phyloP scores from a whole-genome alignment of 2,329 filamentous ascomycete species.

The Coniella vitis region DNA sequence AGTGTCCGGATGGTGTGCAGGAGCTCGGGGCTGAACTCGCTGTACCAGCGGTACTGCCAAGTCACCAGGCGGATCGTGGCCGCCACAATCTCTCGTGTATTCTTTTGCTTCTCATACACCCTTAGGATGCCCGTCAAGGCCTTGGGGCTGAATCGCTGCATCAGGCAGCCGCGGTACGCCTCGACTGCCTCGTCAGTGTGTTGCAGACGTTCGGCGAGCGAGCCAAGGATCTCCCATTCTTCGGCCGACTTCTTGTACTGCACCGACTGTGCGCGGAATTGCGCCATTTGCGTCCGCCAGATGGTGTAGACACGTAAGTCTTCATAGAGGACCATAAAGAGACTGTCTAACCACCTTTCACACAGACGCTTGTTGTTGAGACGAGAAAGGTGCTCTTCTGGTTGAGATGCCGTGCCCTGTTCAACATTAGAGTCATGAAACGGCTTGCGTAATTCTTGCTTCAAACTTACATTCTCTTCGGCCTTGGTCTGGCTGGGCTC shows the following conservation, averaged over 20 bases:
- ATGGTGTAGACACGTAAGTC: conserved; percentile 98
- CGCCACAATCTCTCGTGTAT: conserved; percentile 72
- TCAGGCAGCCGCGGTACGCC: conserved; percentile 82
- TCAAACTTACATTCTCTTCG: conserved; percentile 59
- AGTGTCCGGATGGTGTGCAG: conserved; percentile 82
- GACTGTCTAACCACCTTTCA: conserved; percentile 94
- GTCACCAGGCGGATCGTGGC: conserved; percentile 88
- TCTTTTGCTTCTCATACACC: conserved; percentile 69
- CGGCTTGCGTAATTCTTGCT: conserved; percentile 16
- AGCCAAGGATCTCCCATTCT: conserved; percentile 96
- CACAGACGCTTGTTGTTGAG: conserved; percentile 97
- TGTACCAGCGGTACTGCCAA: conserved; percentile 99
- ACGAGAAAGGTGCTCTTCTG: conserved; percentile 72
- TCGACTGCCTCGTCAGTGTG: conserved; percentile 88
- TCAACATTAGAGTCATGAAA: conserved; percentile 18
- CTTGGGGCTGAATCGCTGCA: conserved; percentile 86
- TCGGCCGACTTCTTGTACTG: conserved; percentile 95
- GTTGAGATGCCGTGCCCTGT: conserved; percentile 46
- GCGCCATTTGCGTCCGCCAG: conserved; percentile 96
- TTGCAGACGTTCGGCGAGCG: conserved; percentile 85
- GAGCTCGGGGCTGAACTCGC: conserved; percentile 91
- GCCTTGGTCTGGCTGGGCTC: conserved; percentile 71
- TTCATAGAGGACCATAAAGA: conserved; percentile 99
- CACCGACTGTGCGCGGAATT: conserved; percentile 87
- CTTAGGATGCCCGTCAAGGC: conserved; percentile 79